Evolutionary conservation across 1,284 basidiomycete species (phyloP), one percentile per base, ranked within the genome.

Genomic region (Cystobasidium slooffiae): DNA sequence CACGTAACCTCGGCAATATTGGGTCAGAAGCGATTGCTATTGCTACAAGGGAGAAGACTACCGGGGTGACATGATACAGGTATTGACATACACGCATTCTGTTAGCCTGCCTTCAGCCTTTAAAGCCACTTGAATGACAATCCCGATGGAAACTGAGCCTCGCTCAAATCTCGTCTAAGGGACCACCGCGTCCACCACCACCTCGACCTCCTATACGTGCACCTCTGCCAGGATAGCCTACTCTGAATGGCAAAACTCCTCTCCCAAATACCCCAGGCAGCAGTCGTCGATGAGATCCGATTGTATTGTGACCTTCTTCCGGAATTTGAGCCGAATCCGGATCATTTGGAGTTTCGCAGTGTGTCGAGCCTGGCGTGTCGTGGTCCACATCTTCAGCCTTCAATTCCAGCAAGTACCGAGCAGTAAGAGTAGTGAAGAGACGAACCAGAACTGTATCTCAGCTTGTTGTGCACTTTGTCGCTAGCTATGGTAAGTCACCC

Each of bases 161-260:
- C 14, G 44, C 24, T 66, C 64, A 53, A 8, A 14, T 5, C 16
- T 55, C 66, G 9, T 68, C 41, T n/a, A 52, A 9, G 18, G 5
- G 22, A 16, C n/a, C 53, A 9, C 41, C 44, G 56, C 66, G 18
- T 43, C 39, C 31, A 6, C 9, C 10, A 43, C 66, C 66, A 22
- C 70, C 63, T 41, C 63, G n/a, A 6, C 51, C 43, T 24, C n/a
- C 43, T 10, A 31, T 41, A 6, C 70, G 59, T 14, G 51, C 63
- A 31, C 62, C 63, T 66, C 70, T 53, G 18, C 70, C 70, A 39
- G 70, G 59, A 43, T 56, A 73, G 24, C 70, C 70, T 31, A 73
- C 46, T 37, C 70, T 65, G 62, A 73, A 73, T 20, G 70, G 70
- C 9, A 73, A 3, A 1, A 24, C 44, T 12, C 46, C 58, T 47